A percentile compares a stretch with the other conserved stretches of the same genome.
Evolutionary conservation across 768 basidiomycete species (phyloP).

Genomic region (Kockovaella imperatae): DNA sequence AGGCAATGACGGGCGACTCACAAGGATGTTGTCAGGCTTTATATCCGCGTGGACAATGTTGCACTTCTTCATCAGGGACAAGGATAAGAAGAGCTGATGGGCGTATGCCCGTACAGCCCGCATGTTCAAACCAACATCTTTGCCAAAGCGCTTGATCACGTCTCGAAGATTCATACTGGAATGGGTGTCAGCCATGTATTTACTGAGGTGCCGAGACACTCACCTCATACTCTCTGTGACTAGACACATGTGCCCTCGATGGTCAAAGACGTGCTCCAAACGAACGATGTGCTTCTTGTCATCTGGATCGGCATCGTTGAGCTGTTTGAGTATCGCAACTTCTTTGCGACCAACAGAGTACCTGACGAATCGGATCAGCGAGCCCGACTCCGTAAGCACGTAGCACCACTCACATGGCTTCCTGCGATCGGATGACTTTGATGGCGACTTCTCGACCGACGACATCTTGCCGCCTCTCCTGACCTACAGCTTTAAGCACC

Average conservation of each 20-base stretch:
- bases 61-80: constrained; percentile 75
- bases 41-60: constrained; percentile 98
- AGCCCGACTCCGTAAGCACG: not conserved
- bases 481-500: constrained; percentile 57
- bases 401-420: constrained; percentile 68
- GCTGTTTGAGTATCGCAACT: constrained; percentile 74
- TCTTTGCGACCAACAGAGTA: constrained; percentile 92
- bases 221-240: constrained; percentile 93
- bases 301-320: constrained; percentile 82
- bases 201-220: constrained; percentile 14
- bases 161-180: constrained; percentile 93
- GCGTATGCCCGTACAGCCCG: constrained; percentile 98
- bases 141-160: constrained; percentile 94
- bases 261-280: constrained; percentile 91
- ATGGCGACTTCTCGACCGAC: constrained; percentile 79
- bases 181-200: not conserved
- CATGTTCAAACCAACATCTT: constrained; percentile 92
- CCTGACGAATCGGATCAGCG: constrained; percentile 50
- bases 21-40: constrained; percentile 96
- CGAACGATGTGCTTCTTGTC: constrained; percentile 95
- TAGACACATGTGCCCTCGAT: constrained; percentile 89
- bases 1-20: constrained; percentile 45
- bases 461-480: constrained; percentile 46
- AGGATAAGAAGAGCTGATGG: constrained; percentile 83
- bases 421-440: constrained; percentile 91